Base-by-base conservation (phyloP, 768 basidiomycete species). In the Macrolepiota albuminosa region DNA sequence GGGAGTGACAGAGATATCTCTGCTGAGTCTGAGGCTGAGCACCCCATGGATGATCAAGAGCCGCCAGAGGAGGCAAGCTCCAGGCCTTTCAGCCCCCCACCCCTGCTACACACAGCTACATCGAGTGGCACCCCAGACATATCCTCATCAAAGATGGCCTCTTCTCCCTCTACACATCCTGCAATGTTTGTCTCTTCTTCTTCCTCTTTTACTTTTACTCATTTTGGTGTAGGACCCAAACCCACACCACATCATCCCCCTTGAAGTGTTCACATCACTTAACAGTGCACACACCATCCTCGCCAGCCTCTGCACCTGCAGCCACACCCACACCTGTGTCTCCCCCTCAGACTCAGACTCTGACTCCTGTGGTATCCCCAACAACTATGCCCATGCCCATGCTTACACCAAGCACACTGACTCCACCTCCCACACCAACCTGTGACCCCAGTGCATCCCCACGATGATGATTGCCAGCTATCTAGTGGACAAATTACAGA, bases 41-140 rank as follows among this genome's bases (percentile, higher is more conserved):
- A 21, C 21, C 21, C 21, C 21, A 21, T 21, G 21, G 21, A 21
- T 21, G 21, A 21, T 21, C 21, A 21, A 21, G 21, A 21, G 21
- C 21, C 21, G 21, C 21, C 21, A 21, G 21, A 21, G 21, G 21
- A 21, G 21, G 21, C 21, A 21, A 54, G 3, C 49, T 21, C 21
- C 21, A 21, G 21, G 21, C 21, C 6, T 18, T n/a, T 18, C 37
- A 14, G 7, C 18, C 40, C 40, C 5, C 42, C 42, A 14, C 37
- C 1, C 4, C 39, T 13, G 10, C 37, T 13, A 13, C 37, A 14
- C 13, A 1, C 13, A 43, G 1, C n/a, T n/a, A 11, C 42, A n/a
- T 66, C 8, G 87, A 86, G 53, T 90, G 88, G 88, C 78, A 80
- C 46, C 76, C 82, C 18, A 72, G 85, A 4, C 88, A 85, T 82